Base-by-base conservation (phyloP, 768 basidiomycete species). In the Floccularia luteovirens region DNA sequence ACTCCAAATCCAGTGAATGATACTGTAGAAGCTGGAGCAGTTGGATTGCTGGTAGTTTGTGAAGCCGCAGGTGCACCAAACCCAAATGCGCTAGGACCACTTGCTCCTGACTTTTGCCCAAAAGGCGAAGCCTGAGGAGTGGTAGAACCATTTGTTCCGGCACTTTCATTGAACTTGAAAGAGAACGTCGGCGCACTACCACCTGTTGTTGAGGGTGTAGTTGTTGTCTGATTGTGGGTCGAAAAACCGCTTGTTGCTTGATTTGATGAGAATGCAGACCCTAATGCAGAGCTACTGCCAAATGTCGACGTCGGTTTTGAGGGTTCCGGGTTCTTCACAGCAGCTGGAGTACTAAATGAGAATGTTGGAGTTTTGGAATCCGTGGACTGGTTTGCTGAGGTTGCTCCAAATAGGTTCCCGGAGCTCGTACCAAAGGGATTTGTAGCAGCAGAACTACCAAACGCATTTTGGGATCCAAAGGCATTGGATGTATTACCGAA, bases 101-200 rank as follows among this genome's bases (percentile, higher is more conserved):
- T 17, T 2, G 33, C 11, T 12, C 10, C 10, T 11, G 12, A 12
- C 12, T 20, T 20, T 11, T 16, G 21, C 33, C 53, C 33, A 39
- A 57, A 51, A 17, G 64, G 57, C 13, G 61, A 58, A 24, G 55
- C 31, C 30, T 53, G 53, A 16, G 56, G 41, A 12, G 59, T 51
- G 8, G 51, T 48, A 7, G 45, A 39, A 11, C 51, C 19, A 27
- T 47, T 44, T n/a, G n/a, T n/a, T n/a, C n/a, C n/a, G n/a, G n/a
- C n/a, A n/a, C n/a, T n/a, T n/a, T n/a, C n/a, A 30, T 43, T 47
- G 14, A 51, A 53, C 24, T 44, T 49, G 24, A 46, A 44, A n/a
- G 43, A 23, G 24, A 45, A 50, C 11, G 41, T 30, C 19, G 37
- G 22, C 20, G 44, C 25, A 36, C 10, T 8, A 11, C 13, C 33